Conservation (phyloP, 495 filamentous ascomycete species). For the Extremus antarcticus region DNA sequence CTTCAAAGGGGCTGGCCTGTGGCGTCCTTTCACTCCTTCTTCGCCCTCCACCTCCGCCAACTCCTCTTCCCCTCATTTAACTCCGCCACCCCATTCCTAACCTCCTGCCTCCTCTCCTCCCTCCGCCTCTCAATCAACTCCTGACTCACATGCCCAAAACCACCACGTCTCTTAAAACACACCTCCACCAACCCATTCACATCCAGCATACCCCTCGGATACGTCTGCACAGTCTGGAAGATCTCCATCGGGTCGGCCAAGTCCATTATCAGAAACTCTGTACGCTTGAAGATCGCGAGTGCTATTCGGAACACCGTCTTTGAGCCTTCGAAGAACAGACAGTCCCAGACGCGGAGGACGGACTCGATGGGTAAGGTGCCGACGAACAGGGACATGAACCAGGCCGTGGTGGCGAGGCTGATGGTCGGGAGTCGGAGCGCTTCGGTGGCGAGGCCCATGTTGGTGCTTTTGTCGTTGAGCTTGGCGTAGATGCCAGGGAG, state of each 20-base stretch:
- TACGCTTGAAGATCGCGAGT: constrained; percentile 84
- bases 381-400: constrained; percentile 97
- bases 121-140: constrained; percentile 52
- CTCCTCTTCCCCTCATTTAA: constrained; percentile 2
- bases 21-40: background rate
- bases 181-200: constrained; percentile 69
- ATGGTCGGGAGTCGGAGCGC: constrained; percentile 68
- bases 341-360: constrained; percentile 86
- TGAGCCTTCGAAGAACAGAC: constrained; percentile 89
- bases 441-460: constrained; percentile 27
- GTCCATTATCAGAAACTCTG: constrained; percentile 67
- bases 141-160: constrained; percentile 70
- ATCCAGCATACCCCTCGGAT: constrained; percentile 72
- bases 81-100: constrained; percentile 8
- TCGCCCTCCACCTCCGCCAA: constrained; percentile 4
- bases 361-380: constrained; percentile 85
- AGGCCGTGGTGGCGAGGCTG: constrained; percentile 85
- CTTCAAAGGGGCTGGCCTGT: no score
- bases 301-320: constrained; percentile 93
- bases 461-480: constrained; percentile 60
- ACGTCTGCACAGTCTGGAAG: constrained; percentile 87
- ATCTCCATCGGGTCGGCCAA: constrained; percentile 89
- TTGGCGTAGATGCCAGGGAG: constrained; percentile 81
- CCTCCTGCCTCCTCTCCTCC: constrained; percentile 42
- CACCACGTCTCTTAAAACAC: constrained; percentile 57